Base-by-base conservation (phyloP, 83 land plant species). In the Larix sibirica region DNA sequence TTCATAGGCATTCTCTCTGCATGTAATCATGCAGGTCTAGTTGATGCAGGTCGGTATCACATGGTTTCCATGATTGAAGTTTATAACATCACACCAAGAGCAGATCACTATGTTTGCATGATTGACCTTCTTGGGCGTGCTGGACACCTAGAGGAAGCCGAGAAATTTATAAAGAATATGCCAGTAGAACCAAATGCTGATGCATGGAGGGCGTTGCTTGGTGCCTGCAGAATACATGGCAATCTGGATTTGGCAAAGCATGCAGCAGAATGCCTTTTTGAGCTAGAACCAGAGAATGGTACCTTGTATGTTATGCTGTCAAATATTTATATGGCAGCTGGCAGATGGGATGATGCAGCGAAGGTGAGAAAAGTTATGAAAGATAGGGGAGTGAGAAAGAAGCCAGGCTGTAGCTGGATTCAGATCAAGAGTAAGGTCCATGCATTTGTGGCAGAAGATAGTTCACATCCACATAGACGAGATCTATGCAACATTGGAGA, bases 111-210 rank as follows among this genome's bases (percentile, higher is more conserved):
- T 75, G 89, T 86, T 44, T 87, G 91, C 58, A 84, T 84, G 8
- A 84, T 90, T 20, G 91, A 90, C 83, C 33, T 90, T 69, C 84
- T 90, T 44, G 91, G 91, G 13, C 89, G 91, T 63, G 83, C 87
- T 36, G 89, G 91, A 16, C 83, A 81, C 60, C 71, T 90, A 14
- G 33, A 68, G 68, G 91, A 90, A 63, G 91, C 91, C 21, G 77
- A 81, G 74, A 79, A 85, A 31, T 40, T 90, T 64, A 85, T 90
- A 24, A 17, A 85, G 6, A 75, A 50, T 20, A 85, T 90, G 92
- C 90, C 88, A n/a, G 79, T 88, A 50, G 58, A 70, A 62, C 88
- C 92, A 20, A 86, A 85, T 86, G 90, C 85, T 61, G 81, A 84
- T 20, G 83, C 83, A 24, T 88, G 87, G 92, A 85, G 89, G 13